Conservation (phyloP, 345 rosid genomes). For the Eucalyptus marginata region DNA sequence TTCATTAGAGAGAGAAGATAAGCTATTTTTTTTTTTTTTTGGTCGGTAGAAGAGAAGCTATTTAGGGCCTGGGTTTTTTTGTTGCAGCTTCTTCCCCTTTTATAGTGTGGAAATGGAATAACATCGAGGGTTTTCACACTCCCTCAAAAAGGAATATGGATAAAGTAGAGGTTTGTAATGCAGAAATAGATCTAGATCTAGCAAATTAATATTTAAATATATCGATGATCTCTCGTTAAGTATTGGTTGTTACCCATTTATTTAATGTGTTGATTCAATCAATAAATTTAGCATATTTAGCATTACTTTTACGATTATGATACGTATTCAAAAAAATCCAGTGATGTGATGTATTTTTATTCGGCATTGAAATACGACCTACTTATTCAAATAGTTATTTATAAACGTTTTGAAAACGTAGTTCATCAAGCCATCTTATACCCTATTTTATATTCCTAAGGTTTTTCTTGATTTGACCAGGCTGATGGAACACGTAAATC, state of each 20-base stretch:
- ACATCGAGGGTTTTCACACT: background rate
- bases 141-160: background rate
- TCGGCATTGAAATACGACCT: background rate
- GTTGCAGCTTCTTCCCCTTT: background rate
- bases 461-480: background rate
- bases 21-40: background rate
- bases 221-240: no score
- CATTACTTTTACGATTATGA: background rate
- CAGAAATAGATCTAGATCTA: background rate
- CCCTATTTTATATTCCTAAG: background rate
- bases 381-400: background rate
- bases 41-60: background rate
- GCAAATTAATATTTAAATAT: background rate
- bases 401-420: background rate
- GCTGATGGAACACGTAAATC: background rate
- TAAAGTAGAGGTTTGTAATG: background rate
- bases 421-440: background rate
- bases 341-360: background rate
- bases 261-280: background rate
- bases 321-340: background rate
- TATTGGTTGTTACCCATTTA: background rate
- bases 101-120: background rate
- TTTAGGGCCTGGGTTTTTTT: background rate
- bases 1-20: background rate
- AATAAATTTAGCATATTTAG: background rate